Conservation (phyloP, 495 filamentous ascomycete genomes). For the Tuber brumale region DNA sequence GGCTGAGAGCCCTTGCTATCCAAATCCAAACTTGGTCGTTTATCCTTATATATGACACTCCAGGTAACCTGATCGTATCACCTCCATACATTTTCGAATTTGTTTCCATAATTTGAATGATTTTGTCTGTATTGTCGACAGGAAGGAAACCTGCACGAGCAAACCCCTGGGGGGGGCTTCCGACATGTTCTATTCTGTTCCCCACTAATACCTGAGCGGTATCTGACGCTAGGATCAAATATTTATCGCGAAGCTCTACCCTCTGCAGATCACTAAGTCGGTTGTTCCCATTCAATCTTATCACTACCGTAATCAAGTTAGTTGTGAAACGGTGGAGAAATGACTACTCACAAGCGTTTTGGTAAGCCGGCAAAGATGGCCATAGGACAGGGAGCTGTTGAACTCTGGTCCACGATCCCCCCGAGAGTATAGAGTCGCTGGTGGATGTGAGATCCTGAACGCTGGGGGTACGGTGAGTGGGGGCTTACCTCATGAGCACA, state of each 20-base stretch:
- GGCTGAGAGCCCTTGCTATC: not conserved
- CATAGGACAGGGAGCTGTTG: not conserved
- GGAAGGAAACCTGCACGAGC: not conserved
- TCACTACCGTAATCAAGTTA: not conserved
- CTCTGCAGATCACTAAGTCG: not conserved
- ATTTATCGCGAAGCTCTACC: not conserved
- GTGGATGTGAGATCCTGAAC: not conserved
- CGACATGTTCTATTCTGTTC: not conserved
- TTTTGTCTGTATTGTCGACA: not conserved
- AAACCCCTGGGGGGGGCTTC: not conserved
- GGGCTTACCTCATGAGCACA: conserved; percentile 24
- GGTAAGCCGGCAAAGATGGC: not conserved
- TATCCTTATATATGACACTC: not conserved
- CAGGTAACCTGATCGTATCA: not conserved
- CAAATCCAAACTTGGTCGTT: not conserved
- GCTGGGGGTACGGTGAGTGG: not conserved
- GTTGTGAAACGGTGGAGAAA: not conserved
- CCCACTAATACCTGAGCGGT: not conserved
- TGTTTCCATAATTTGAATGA: not conserved
- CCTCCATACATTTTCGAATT: conserved; percentile 1
- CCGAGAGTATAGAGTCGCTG: not conserved
- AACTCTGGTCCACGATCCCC: not conserved
- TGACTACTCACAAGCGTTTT: not conserved
- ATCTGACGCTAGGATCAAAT: not conserved
- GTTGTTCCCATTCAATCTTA: not conserved